Evolutionary conservation across 2,329 filamentous ascomycete genomes (phyloP).

Genomic region (Alternaria arbusti): DNA sequence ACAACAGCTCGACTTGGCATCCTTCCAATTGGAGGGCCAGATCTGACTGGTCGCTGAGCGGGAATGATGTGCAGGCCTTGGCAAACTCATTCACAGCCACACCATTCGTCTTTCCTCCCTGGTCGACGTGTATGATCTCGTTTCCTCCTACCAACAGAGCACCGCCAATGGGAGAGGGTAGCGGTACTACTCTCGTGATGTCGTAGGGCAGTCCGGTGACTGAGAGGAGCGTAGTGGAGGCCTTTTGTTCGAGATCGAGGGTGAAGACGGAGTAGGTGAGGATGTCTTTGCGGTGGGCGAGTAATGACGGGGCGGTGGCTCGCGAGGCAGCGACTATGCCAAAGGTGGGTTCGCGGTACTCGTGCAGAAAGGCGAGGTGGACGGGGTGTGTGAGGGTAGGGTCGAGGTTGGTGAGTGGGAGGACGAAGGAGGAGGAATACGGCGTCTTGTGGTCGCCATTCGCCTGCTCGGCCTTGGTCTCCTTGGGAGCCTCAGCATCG

Average conservation of each 20-base stretch:
- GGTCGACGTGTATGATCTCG: conserved; percentile 92
- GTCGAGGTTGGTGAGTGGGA: conserved; percentile 87
- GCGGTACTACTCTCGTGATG: conserved; percentile 78
- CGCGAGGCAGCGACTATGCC: conserved; percentile 85
- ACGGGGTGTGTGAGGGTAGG: conserved; percentile 86
- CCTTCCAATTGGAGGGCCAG: conserved; percentile 81
- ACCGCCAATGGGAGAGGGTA: conserved; percentile 87
- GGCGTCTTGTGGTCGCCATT: conserved; percentile 63
- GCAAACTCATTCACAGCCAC: conserved; percentile 93
- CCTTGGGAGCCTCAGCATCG: conserved; percentile 68
- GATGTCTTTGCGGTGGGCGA: conserved; percentile 79
- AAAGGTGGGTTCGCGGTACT: conserved; percentile 97
- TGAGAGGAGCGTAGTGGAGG: conserved; percentile 89
- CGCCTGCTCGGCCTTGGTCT: conserved; percentile 38
- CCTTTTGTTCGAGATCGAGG: conserved; percentile 88
- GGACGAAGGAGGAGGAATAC: conserved; percentile 90
- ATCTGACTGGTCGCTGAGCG: conserved; percentile 83
- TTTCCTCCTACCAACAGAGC: conserved; percentile 86
- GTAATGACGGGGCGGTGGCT: conserved; percentile 74
- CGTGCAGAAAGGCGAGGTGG: conserved; percentile 90
- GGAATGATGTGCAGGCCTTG: conserved; percentile 80
- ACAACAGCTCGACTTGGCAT: conserved; percentile 77
- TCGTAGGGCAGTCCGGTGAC: conserved; percentile 87
- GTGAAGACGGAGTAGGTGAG: conserved; percentile 94
- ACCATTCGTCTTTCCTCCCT: conserved; percentile 90